These are phyloP conservation scores for Coemansia sp. DNA, from an alignment of 192 early-diverging fungal genomes.

Conservation along the genomic window DNA sequence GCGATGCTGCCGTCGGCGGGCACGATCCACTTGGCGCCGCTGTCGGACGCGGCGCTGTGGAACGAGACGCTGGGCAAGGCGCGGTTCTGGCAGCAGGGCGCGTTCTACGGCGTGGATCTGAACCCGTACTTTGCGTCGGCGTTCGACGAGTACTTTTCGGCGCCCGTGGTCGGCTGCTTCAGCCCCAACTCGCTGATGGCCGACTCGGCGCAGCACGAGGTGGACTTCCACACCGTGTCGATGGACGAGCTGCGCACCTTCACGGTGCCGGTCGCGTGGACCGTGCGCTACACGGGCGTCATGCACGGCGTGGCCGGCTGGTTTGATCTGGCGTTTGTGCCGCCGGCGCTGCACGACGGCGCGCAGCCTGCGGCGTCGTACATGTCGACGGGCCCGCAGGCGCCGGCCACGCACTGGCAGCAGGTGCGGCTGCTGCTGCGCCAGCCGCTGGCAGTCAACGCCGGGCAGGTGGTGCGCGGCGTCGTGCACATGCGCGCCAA, in stretches of 20 bases:
- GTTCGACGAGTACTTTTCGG: conserved; percentile 73
- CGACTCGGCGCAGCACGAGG: conserved; percentile 55
- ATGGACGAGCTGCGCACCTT: conserved; percentile 78
- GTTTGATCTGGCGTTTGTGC: conserved; percentile 88
- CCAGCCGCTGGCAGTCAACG: conserved; percentile 94
- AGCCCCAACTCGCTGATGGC: conserved; percentile 75
- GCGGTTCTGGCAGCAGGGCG: conserved; percentile 77
- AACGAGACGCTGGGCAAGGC: conserved; percentile 92
- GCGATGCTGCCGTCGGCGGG: conserved; percentile 87
- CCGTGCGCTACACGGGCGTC: conserved; percentile 76
- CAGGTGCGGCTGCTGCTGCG: conserved; percentile 90
- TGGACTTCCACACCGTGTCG: conserved; percentile 85
- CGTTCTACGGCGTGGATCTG: conserved; percentile 93
- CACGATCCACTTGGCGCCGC: conserved; percentile 84
- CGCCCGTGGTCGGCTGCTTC: conserved; percentile 93
- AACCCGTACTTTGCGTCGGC: conserved; percentile 77
- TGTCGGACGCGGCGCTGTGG: conserved; percentile 74
- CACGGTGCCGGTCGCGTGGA: conserved; percentile 79
- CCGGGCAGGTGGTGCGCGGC: conserved; percentile 79
- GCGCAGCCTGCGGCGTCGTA: conserved; percentile 54
- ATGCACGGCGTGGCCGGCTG: conserved; percentile 94
- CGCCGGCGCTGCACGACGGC: conserved; percentile 43
- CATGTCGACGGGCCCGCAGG: conserved; percentile 82
- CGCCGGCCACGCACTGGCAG: conserved; percentile 96
- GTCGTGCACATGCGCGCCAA: conserved; percentile 85